Base-by-base conservation (phyloP, 768 basidiomycete species). In the Lentinula boryana region DNA sequence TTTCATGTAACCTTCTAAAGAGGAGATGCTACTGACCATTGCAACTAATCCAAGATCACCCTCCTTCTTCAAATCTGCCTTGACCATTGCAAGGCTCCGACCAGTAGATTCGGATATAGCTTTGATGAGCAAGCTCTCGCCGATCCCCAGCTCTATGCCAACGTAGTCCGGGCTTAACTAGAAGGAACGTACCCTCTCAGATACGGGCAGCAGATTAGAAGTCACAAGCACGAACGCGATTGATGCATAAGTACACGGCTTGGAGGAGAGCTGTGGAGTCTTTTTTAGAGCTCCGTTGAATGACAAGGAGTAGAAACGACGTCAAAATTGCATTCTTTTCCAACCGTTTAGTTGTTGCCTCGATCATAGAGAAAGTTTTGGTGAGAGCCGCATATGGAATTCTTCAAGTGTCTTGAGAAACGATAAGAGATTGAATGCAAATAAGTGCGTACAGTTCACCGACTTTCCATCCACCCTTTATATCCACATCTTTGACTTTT, bases 31-130 rank as follows among this genome's bases (percentile, higher is more conserved):
- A 63, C 82, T 66, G 60, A 88, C 95, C 91, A 90, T 94, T n/a
- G 97, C 97, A 1, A 99, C 96, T 32, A 95, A 78, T 7, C 97
- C 97, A 6, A 99, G 78, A 70, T 99, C 97, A 40, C 97, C 97
- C 68, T 95, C 93, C 69, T 86, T 91, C 81, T 95, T 93, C 63
- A 98, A 79, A 67, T 98, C 96, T 5, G 88, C 84, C 69, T 98
- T 98, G 68, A 99, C 84, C 48, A 88, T 80, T 2, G 85, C 79
- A 41, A 85, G 71, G 64, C 87, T 93, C 60, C 97, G 83, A n/a
- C 96, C 97, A 0, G 95, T 96, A 3, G 93, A 93, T 70, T 97
- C 91, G 43, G 85, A 89, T 63, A 99, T 98, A 15, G 97, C 95
- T 69, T 98, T 98, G 69, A 97, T 84, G 40, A 99, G 80, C 18